A percentile compares a stretch with the other conserved stretches of the same genome.
Conservation (phyloP, 163 green algal species). For the Picocystis sp. region DNA sequence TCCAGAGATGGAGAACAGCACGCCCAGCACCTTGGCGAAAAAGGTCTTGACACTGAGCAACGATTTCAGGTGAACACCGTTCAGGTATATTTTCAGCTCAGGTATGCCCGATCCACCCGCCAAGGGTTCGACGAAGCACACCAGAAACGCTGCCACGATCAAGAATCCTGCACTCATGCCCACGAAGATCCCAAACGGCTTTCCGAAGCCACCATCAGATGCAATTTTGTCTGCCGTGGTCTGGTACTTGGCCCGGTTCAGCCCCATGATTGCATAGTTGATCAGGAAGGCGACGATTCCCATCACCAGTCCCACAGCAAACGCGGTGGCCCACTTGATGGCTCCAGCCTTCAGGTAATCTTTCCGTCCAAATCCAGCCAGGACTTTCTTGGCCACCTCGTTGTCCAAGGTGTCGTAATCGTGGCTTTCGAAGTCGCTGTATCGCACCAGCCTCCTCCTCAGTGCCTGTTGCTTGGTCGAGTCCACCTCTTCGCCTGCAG, state of each 20-base stretch:
- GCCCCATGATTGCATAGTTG: constrained; percentile 11
- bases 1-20: constrained; percentile 42
- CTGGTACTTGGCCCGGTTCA: constrained; percentile 5
- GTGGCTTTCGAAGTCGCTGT: constrained; percentile 11
- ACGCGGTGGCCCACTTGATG: constrained; percentile 9
- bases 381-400: constrained; percentile 9
- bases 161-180: constrained; percentile 8
- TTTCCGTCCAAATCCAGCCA: neutral
- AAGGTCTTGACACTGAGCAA: constrained; percentile 48
- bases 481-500: too few relatives aligned
- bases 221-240: constrained; percentile 1
- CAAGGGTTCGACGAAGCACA: constrained; percentile 31
- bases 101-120: constrained; percentile 56
- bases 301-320: constrained; percentile 15
- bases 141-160: constrained; percentile 23
- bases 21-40: constrained; percentile 43
- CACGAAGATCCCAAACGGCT: constrained; percentile 4
- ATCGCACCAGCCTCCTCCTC: too few relatives aligned
- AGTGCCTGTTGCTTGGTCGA: too few relatives aligned
- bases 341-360: constrained; percentile 4
- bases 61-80: constrained; percentile 54
- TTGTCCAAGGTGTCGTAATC: constrained; percentile 17
- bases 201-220: constrained; percentile 2
- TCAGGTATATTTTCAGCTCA: constrained; percentile 71
- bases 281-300: constrained; percentile 16